A percentile compares a stretch with the other conserved stretches of the same genome.
Evolutionary conservation across 495 filamentous ascomycete genomes (phyloP).

Genomic region (Tuber melanosporum): DNA sequence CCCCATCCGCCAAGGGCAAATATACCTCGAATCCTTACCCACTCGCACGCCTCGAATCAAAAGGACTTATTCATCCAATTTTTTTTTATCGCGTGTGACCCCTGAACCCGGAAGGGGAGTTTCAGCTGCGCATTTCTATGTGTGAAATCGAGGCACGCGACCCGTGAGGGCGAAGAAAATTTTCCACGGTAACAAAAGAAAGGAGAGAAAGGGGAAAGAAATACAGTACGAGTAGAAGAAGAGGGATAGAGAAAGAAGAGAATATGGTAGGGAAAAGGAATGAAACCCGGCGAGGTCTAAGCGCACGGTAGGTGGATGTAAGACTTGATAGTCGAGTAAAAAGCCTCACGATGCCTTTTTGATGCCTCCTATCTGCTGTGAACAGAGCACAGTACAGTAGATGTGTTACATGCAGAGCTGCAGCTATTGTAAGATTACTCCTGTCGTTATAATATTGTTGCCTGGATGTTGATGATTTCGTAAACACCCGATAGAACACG

Average conservation of each 20-base stretch:
- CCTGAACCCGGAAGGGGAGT: constrained; percentile 14
- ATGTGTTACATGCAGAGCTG: neutral
- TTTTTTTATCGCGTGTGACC: constrained; percentile 29
- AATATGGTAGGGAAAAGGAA: neutral
- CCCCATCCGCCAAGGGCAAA: constrained; percentile 13
- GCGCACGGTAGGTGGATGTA: constrained; percentile 24
- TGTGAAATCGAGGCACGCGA: constrained; percentile 33
- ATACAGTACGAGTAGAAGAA: neutral
- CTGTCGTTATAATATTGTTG: constrained; percentile 10
- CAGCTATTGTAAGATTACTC: constrained; percentile 10
- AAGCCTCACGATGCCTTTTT: constrained; percentile 25
- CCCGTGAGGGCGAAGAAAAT: neutral
- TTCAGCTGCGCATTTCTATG: constrained; percentile 33
- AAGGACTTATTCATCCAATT: constrained; percentile 21
- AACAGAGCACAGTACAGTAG: constrained; percentile 11
- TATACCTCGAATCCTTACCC: constrained; percentile 14
- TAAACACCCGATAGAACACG: neutral
- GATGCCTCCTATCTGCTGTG: constrained; percentile 19
- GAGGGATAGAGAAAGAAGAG: neutral
- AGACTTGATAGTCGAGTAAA: constrained; percentile 15
- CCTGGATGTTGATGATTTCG: constrained; percentile 6
- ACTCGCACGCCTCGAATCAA: constrained; percentile 24
- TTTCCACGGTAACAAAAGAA: neutral
- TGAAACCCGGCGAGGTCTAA: constrained; percentile 23
- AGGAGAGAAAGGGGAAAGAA: neutral